phyloP scores from a whole-genome alignment of 768 basidiomycete species.

The Gautieria morchelliformis region DNA sequence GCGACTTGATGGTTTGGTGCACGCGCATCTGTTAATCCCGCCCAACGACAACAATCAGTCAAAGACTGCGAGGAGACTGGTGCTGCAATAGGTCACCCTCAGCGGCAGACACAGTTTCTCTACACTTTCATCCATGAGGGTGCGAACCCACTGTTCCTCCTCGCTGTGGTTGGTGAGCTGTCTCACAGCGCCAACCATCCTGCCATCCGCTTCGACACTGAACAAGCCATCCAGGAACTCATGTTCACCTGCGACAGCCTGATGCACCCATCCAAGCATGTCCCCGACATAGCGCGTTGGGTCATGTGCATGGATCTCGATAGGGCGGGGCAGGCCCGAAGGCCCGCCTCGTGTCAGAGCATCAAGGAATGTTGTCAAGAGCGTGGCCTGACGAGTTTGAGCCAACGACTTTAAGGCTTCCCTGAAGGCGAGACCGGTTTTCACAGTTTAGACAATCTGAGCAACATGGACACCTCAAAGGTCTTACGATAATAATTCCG shows the following conservation, averaged over 20 bases:
- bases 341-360: slow-evolving; percentile 86
- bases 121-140: slow-evolving; percentile 73
- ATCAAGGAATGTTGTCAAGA: slow-evolving; percentile 74
- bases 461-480: slow-evolving; percentile 1
- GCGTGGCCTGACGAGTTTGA: slow-evolving; percentile 69
- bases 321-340: slow-evolving; percentile 79
- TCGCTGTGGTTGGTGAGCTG: slow-evolving; percentile 38
- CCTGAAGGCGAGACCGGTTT: slow-evolving; percentile 22
- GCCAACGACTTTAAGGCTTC: slow-evolving; percentile 73
- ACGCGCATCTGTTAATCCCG: slow-evolving; percentile 56
- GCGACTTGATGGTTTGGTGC: slow-evolving; percentile 86
- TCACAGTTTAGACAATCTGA: background rate
- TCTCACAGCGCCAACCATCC: slow-evolving; percentile 72
- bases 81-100: slow-evolving; percentile 42
- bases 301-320: slow-evolving; percentile 97
- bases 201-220: slow-evolving; percentile 47
- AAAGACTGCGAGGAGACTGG: background rate
- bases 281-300: slow-evolving; percentile 94
- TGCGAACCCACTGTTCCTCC: slow-evolving; percentile 71
- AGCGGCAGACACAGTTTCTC: slow-evolving; percentile 83
- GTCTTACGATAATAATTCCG: slow-evolving; percentile 64
- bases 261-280: slow-evolving; percentile 98
- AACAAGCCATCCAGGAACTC: slow-evolving; percentile 91
- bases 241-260: slow-evolving; percentile 87
- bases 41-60: background rate